Conservation (phyloP, 2,329 filamentous ascomycete genomes). For the Bipolaris victoriae region DNA sequence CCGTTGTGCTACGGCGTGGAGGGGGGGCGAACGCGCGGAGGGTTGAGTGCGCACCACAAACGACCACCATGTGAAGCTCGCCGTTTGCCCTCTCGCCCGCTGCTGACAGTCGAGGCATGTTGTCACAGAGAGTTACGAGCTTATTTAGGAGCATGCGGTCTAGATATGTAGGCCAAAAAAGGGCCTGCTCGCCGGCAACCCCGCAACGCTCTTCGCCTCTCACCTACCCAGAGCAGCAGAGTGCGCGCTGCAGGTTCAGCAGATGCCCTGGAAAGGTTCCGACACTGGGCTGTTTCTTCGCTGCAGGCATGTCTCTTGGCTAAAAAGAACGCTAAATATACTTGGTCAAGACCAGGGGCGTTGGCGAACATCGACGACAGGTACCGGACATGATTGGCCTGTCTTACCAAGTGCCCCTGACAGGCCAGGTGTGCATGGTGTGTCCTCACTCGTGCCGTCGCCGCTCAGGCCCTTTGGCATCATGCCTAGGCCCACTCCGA, state of each 20-base stretch:
- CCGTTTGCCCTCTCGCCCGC: slow-evolving; percentile 1
- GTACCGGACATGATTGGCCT: slow-evolving; percentile 23
- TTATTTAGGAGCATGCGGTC: not conserved
- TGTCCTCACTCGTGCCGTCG: slow-evolving; percentile 29
- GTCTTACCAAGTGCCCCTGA: slow-evolving; percentile 31
- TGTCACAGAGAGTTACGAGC: not conserved
- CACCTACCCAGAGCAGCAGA: slow-evolving; percentile 6
- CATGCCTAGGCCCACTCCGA: slow-evolving; percentile 22
- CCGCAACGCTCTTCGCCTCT: slow-evolving; percentile 12
- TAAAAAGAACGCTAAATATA: slow-evolving; percentile 15
- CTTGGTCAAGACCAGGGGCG: slow-evolving; percentile 24
- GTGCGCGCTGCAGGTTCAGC: slow-evolving; percentile 13
- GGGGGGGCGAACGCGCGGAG: slow-evolving; percentile 26
- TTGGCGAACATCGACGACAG: slow-evolving; percentile 19
- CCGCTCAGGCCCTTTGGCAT: slow-evolving; percentile 29
- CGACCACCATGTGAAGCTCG: not conserved
- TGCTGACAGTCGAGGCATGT: not conserved
- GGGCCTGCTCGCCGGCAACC: slow-evolving; percentile 10
- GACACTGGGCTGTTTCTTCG: slow-evolving; percentile 28
- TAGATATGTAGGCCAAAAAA: not conserved
- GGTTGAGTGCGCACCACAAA: not conserved
- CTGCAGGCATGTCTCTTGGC: slow-evolving; percentile 30
- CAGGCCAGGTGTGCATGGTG: slow-evolving; percentile 18
- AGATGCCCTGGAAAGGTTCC: slow-evolving; percentile 16
- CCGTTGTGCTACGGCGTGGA: slow-evolving; percentile 29